Evolutionary conservation across 257 asterid genomes (phyloP).

Genomic region (Oldenlandia corymbosa): DNA sequence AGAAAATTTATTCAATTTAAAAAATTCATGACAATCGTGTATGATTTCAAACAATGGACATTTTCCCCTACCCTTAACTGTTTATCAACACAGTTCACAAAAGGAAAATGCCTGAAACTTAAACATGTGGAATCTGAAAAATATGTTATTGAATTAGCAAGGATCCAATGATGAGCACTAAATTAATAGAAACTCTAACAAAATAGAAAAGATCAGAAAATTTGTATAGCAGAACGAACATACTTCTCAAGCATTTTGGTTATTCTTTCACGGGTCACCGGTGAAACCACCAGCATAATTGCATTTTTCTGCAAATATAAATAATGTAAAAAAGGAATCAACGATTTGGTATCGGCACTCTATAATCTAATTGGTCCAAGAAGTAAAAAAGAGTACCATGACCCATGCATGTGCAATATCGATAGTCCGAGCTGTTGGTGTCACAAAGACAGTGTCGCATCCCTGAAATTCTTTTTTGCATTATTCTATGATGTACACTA

Average conservation of each 20-base stretch:
- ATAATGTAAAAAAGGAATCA: slow-evolving; percentile 6
- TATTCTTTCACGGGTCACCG: slow-evolving; percentile 62
- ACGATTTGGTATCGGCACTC: slow-evolving; percentile 12
- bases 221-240: slow-evolving; percentile 19
- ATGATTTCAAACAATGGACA: too few relatives aligned
- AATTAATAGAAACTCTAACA: neutral
- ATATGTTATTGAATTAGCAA: neutral
- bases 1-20: too few relatives aligned
- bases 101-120: too few relatives aligned
- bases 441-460: slow-evolving; percentile 88
- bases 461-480: slow-evolving; percentile 51
- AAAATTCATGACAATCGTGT: too few relatives aligned
- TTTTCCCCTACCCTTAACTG: too few relatives aligned
- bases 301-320: slow-evolving; percentile 74
- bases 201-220: neutral
- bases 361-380: slow-evolving; percentile 9
- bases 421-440: slow-evolving; percentile 94
- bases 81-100: too few relatives aligned
- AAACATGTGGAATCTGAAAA: neutral
- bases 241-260: slow-evolving; percentile 76
- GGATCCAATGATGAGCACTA: neutral
- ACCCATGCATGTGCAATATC: slow-evolving; percentile 89
- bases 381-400: slow-evolving; percentile 53
- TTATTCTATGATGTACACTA: slow-evolving; percentile 5
- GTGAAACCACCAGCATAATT: slow-evolving; percentile 72